Conservation (phyloP, 164 flowering plant genomes). For the Santalum album region DNA sequence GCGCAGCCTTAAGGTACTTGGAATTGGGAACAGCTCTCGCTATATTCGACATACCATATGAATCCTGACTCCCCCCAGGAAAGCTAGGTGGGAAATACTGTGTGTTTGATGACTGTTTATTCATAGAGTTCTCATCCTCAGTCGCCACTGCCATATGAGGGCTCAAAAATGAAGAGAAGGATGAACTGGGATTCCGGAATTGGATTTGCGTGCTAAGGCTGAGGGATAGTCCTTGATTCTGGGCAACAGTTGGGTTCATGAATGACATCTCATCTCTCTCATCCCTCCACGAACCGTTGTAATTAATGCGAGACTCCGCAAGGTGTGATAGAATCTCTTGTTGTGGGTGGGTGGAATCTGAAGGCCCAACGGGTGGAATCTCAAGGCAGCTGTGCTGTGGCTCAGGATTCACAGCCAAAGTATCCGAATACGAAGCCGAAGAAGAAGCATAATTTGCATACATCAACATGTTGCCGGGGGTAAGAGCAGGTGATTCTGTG, state of each 20-base stretch:
- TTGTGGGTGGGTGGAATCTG: conserved; percentile 35
- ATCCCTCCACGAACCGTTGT: conserved; percentile 46
- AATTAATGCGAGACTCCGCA: conserved; percentile 28
- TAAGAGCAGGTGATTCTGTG: conserved; percentile 37
- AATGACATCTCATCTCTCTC: conserved; percentile 49
- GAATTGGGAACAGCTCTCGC: conserved; percentile 41
- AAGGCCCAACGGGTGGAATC: conserved; percentile 35
- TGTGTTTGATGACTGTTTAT: conserved; percentile 17
- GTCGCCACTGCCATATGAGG: conserved; percentile 19
- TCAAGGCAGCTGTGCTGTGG: conserved; percentile 31
- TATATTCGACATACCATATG: conserved; percentile 26
- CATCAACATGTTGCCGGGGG: conserved; percentile 51
- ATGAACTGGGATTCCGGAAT: conserved; percentile 19
- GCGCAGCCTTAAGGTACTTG: conserved; percentile 51
- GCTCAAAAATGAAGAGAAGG: conserved; percentile 33
- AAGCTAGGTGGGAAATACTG: conserved; percentile 21
- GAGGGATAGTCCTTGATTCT: conserved; percentile 61
- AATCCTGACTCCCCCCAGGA: conserved; percentile 24
- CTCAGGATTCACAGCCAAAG: conserved; percentile 41
- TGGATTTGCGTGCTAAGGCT: conserved; percentile 52
- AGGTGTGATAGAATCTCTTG: conserved; percentile 45
- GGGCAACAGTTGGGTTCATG: conserved; percentile 39
- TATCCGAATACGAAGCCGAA: conserved; percentile 44
- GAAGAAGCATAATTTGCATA: conserved; percentile 48
- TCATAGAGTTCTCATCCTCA: conserved; percentile 13